phyloP scores from a whole-genome alignment of 768 basidiomycete genomes.

The Boletus rubroflammeus region DNA sequence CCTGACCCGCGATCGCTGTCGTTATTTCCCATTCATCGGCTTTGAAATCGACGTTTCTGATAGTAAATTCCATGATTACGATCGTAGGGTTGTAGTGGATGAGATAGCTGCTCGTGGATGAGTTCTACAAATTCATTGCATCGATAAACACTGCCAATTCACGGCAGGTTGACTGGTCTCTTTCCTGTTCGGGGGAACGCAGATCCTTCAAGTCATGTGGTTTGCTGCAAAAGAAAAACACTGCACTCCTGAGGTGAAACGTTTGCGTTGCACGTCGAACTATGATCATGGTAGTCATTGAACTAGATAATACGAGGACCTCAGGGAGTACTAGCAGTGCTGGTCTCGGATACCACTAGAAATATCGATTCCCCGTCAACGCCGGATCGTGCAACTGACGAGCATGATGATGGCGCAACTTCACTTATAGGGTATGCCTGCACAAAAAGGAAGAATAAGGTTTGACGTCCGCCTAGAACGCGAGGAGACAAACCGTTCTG shows the following conservation, averaged over 20 bases:
- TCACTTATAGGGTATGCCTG: conserved; percentile 33
- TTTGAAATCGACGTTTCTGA: conserved; percentile 33
- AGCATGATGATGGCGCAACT: background rate
- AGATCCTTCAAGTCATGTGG: background rate
- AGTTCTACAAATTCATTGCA: background rate
- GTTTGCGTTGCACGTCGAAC: background rate
- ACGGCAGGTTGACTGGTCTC: background rate
- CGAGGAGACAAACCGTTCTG: conserved; percentile 41
- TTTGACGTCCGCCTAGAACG: background rate
- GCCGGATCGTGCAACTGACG: background rate
- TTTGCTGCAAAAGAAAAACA: background rate
- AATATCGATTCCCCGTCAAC: background rate
- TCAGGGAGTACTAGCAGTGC: background rate
- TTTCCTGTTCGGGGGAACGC: conserved; percentile 8
- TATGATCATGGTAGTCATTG: background rate
- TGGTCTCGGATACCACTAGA: background rate
- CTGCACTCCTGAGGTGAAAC: background rate
- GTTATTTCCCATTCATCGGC: conserved; percentile 56
- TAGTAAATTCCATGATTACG: conserved; percentile 37
- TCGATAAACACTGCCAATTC: conserved; percentile 5
- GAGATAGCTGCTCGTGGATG: background rate
- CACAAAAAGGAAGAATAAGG: conserved; percentile 1
- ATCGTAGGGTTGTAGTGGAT: background rate
- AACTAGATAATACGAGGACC: conserved; percentile 1
- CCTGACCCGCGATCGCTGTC: conserved; percentile 43